Base-by-base conservation (phyloP, 1,139 yeast species). In the Saccharomyces hybrid region DNA sequence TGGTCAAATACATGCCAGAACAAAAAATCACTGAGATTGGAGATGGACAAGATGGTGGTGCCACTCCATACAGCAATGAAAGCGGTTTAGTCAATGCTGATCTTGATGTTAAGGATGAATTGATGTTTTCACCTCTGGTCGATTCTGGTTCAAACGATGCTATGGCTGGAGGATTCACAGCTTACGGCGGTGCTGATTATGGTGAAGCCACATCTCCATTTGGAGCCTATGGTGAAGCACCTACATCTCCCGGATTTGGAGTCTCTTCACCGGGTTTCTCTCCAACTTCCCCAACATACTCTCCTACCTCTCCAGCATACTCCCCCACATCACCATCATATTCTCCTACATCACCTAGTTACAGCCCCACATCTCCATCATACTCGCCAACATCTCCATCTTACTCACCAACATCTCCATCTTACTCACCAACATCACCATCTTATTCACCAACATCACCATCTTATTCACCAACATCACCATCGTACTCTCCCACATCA, bases 51-150 rank as follows among this genome's bases (percentile, higher is more conserved):
- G 96, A 86, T 58, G 98, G 98, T 60, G 87, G 95, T 57, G 95
- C 96, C 49, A 95, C 99, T 52, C 97, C 97, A 49, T 93, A 93
- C 73, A 91, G 89, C 66, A 82, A 79, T 56, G 81, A 85, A 60
- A 87, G 89, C 50, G 88, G 93, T 69, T 80, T 86, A 65, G 78
- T 76, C 54, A 91, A 86, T 67, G 84, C 86, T 54, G 82, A 83
- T 64, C 79, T 84, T 65, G 88, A 85, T 63, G 81, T 81, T 63
- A 95, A 86, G 67, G 90, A 85, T 62, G 90, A 88, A 61, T 88
- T 89, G 53, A 90, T 90, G 61, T 95, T 95, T 78, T 93, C 99
- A 49, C 99, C 99, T 55, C 78, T 91, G 69, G 96, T 86, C 56
- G 89, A 91, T 54, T 86, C 96, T 23, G 95, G 96, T 62, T 81